Evolutionary conservation across 768 basidiomycete species (phyloP), one percentile per base, ranked within the genome.

Genomic region (Termitomyces titanicus): DNA sequence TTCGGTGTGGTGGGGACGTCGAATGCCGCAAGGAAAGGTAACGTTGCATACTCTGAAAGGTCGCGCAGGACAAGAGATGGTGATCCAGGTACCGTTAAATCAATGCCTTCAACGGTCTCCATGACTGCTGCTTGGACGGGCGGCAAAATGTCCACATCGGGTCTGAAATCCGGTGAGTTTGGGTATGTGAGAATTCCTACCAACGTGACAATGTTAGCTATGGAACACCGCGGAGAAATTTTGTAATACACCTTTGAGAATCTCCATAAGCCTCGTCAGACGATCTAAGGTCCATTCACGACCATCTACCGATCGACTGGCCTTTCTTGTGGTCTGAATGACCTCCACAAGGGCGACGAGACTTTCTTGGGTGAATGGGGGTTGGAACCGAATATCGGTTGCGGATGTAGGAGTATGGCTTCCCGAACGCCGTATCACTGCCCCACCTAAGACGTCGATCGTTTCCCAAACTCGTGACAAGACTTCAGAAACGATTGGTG

Each of bases 21-120:
- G 62, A 91, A 90, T 0, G 87, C 84, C 3, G 88, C 88, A 1
- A 92, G 72, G 74, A 94, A 98, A 0, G 96, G 84, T n/a, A 98
- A 78, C 0, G 89, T 92, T 31, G 83, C 76, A 63, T 86, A 96
- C 68, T 94, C 89, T 0, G 95, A 84, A 5, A 98, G 74, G 67
- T 98, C 94, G 1, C 81, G 75, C 61, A 98, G 82, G 17, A 98
- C 72, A 15, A 92, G 73, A 0, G 91, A 92, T 1, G 89, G 77
- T 0, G 83, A 76, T 4, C 85, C 86, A 0, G 78, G 64, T 2
- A 80, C 74, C 3, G 81, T 72, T 17, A 93, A 74, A 49, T 92
- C 85, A 46, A 97, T 85, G 24, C 70, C 70, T 45, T 80, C 75
- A 12, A 96, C 72, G 0, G 88, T 82, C 27, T 88, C 84, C 64